phyloP scores from a whole-genome alignment of 805 yeast species.

The Nakazawaea ishiwadae region DNA sequence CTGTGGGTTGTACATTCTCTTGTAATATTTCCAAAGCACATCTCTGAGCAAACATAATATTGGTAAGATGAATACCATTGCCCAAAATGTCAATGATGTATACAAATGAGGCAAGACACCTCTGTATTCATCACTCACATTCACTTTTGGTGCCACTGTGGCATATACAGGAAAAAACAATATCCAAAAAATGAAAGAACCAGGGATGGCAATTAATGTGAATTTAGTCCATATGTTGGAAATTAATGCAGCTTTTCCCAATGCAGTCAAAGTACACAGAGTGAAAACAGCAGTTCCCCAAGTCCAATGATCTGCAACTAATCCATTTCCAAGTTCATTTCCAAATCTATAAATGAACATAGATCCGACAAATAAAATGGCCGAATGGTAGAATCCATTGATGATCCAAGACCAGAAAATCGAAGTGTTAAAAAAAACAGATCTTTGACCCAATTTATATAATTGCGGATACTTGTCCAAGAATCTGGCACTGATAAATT shows the following conservation, averaged over 20 bases:
- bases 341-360: constrained; percentile 66
- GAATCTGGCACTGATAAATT: constrained; percentile 86
- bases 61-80: constrained; percentile 71
- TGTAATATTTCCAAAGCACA: constrained; percentile 89
- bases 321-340: constrained; percentile 61
- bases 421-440: constrained; percentile 82
- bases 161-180: constrained; percentile 85
- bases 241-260: constrained; percentile 92
- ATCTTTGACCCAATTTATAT: constrained; percentile 84
- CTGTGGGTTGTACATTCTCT: constrained; percentile 88
- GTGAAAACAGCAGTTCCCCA: constrained; percentile 93
- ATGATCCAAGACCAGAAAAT: constrained; percentile 97
- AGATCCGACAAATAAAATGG: constrained; percentile 72
- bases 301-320: constrained; percentile 81
- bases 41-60: constrained; percentile 79
- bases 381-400: constrained; percentile 94
- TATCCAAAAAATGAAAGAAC: constrained; percentile 83
- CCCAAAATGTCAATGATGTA: constrained; percentile 80
- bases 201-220: constrained; percentile 90
- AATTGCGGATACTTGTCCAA: constrained; percentile 89
- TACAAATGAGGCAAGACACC: constrained; percentile 79
- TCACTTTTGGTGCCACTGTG: constrained; percentile 73
- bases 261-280: constrained; percentile 78
- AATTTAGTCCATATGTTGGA: constrained; percentile 94
- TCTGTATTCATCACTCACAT: constrained; percentile 77